Base-by-base conservation (phyloP, 1,139 yeast genomes). In the Saccharomycopsis crataegensis region DNA sequence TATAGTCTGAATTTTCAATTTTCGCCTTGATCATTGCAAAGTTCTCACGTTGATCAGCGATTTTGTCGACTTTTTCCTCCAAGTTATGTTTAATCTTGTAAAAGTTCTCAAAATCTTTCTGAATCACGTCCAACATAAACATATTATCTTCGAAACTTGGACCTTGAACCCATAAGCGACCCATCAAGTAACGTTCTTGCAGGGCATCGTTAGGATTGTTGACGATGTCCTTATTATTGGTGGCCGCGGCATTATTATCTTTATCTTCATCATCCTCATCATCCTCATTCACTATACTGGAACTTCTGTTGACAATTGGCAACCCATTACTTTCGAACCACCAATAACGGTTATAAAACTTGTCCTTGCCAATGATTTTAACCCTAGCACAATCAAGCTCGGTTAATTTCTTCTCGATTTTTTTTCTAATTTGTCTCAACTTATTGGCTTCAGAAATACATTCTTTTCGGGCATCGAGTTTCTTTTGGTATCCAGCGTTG, bases 131-230 rank as follows among this genome's bases (percentile, higher is more conserved):
- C 54, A 82, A 66, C 51, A 73, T 75, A 9, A 67, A 67, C 33
- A 67, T 64, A 28, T 79, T 65, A 60, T 90, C 96, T 51, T 80
- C 84, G 28, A 73, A 73, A 2, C 82, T 73, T 1, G 99, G 98
- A 0, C 99, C 99, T 68, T 91, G 98, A 2, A 93, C 78, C 96
- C 97, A 91, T 42, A 93, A 67, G 56, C 89, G 74, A 7, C 98
- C 98, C 86, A 90, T 86, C 48, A 86, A 72, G 64, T 83, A 87
- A 0, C 87, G 83, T 57, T 82, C 87, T 43, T 75, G 77, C 33
- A 69, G 61, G 7, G 72, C 78, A 33, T 72, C 76, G 9, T 65
- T 70, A 12, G 71, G 73, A 8, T 68, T 70, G 4, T 22, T 22
- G 4, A 22, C 28, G 28, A 22, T 22, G 2, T 22, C 28, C 28